A percentile compares a stretch with the other conserved stretches of the same genome.
These are phyloP conservation scores for Catunica adiposa DNA, from an alignment of 2,329 filamentous ascomycete genomes.

Conservation along the genomic window DNA sequence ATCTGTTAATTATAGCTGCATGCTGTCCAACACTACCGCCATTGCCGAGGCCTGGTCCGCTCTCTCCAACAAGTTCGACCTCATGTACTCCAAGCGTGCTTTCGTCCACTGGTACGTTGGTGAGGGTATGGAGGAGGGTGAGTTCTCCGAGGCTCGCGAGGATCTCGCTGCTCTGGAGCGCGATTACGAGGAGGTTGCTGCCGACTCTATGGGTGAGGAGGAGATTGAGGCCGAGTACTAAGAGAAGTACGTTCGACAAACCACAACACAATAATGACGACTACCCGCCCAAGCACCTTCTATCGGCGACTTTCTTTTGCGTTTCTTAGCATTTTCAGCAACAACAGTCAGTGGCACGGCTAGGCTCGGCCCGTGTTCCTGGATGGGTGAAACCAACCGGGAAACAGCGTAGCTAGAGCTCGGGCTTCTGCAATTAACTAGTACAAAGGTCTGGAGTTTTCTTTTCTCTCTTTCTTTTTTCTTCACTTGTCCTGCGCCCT, in stretches of 20 bases:
- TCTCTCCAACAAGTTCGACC: conserved; percentile 94
- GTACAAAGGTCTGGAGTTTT: conserved; percentile 13
- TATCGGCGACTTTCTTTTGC: conserved; percentile 4
- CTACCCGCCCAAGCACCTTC: conserved; percentile 7
- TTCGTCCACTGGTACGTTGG: conserved; percentile 99
- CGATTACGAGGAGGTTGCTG: conserved; percentile 97
- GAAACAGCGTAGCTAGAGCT: not conserved
- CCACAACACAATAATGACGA: conserved; percentile 6
- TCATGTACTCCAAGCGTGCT: conserved; percentile 99
- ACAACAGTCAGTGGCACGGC: conserved; percentile 4
- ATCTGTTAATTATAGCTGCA: conserved; percentile 45
- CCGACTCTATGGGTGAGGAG: conserved; percentile 79
- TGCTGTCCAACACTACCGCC: conserved; percentile 97
- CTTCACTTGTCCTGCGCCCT: not conserved
- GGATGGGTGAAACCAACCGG: not conserved
- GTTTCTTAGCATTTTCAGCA: conserved; percentile 3
- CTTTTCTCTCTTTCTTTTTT: conserved; percentile 6
- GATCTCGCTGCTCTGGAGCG: conserved; percentile 94
- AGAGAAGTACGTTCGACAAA: conserved; percentile 15
- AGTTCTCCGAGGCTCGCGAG: conserved; percentile 98
- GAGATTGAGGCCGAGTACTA: conserved; percentile 90
- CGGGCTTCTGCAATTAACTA: conserved; percentile 5
- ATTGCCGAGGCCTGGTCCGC: conserved; percentile 97
- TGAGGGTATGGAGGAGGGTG: conserved; percentile 99
- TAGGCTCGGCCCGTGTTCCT: not conserved